Evolutionary conservation across 805 yeast species (phyloP), one percentile per base, ranked within the genome.

Genomic region (Wickerhamiella lipophila): DNA sequence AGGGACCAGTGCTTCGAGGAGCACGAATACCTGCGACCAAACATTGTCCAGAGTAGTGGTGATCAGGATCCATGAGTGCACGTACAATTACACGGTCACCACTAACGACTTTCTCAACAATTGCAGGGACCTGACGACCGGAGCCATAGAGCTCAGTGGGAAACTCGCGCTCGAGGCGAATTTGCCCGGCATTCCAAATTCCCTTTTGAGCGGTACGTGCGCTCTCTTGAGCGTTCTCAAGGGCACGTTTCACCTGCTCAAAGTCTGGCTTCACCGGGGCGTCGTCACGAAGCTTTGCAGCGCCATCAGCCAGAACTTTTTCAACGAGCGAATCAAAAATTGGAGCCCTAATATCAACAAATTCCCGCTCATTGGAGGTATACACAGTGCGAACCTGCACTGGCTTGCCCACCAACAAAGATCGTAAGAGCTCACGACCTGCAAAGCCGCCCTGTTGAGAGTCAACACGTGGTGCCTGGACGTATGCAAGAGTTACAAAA

Each of bases 51-150:
- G 75, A 71, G 38, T 72, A 74, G 52, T 83, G 92, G 36, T 64
- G 63, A n/a, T 64, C 64, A 43, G 69, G 64, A 50, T 67, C 68
- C 43, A 75, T 57, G 49, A 78, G 54, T 11, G 78, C 61, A 36
- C 94, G 74, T 11, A 76, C 74, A 34, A 80, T 67, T n/a, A 84
- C 63, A 43, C 94, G 68, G 64, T 85, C 95, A 44, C 95, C 95
- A 53, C 79, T 68, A 51, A 83, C 71, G 27, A 81, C 92, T 57
- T 74, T 78, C 64, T 85, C 94, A 22, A 85, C 80, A 50, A 85
- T 73, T 27, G 83, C 71, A 15, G 70, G 64, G 44, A 75, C 63
- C 22, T 78, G 76, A n/a, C 63, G 49, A 25, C 56, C 54, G 27
- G 59, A 50, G 18, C 60, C 62, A 38, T 52, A 50, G n/a, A 55